Conservation (phyloP, 2,329 filamentous ascomycete species). For the Fusarium duplospermum region DNA sequence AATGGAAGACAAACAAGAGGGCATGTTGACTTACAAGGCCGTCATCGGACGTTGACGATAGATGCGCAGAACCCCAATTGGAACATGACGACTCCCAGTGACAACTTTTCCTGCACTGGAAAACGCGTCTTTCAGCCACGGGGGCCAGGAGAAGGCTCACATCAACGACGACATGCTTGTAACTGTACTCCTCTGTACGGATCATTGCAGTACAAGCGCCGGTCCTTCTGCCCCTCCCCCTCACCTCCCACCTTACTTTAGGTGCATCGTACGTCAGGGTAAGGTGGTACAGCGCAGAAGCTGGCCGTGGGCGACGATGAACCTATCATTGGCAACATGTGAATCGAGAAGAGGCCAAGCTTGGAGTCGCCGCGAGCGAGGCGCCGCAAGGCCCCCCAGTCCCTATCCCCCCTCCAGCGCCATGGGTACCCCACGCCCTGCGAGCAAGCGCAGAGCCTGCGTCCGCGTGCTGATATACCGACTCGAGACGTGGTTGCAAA, state of each 20-base stretch:
- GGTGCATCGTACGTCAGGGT: constrained; percentile 36
- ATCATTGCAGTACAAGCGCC: constrained; percentile 19
- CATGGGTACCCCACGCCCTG: constrained; percentile 38
- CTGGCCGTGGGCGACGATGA: constrained; percentile 39
- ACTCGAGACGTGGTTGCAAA: constrained; percentile 32
- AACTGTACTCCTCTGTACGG: constrained; percentile 10
- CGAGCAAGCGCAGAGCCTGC: constrained; percentile 11
- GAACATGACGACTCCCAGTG: constrained; percentile 10
- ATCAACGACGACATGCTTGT: constrained; percentile 21
- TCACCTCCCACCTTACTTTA: constrained; percentile 19
- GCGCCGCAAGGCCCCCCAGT: constrained; percentile 21
- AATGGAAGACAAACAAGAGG: background rate
- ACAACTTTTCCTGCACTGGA: background rate
- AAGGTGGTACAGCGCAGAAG: constrained; percentile 26
- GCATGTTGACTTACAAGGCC: background rate
- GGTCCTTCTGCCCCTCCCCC: constrained; percentile 31
- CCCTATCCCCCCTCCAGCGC: constrained; percentile 2
- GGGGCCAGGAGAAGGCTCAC: constrained; percentile 23
- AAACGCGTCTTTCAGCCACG: constrained; percentile 15
- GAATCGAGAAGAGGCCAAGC: constrained; percentile 38
- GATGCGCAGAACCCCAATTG: constrained; percentile 28
- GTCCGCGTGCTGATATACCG: constrained; percentile 40
- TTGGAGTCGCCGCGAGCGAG: constrained; percentile 31
- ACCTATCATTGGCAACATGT: constrained; percentile 48
- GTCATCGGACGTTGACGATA: background rate